A percentile compares a stretch with the other conserved stretches of the same genome.
These are phyloP conservation scores for Anisogramma anomala DNA, from an alignment of 2,329 filamentous ascomycete genomes.

Conservation along the genomic window DNA sequence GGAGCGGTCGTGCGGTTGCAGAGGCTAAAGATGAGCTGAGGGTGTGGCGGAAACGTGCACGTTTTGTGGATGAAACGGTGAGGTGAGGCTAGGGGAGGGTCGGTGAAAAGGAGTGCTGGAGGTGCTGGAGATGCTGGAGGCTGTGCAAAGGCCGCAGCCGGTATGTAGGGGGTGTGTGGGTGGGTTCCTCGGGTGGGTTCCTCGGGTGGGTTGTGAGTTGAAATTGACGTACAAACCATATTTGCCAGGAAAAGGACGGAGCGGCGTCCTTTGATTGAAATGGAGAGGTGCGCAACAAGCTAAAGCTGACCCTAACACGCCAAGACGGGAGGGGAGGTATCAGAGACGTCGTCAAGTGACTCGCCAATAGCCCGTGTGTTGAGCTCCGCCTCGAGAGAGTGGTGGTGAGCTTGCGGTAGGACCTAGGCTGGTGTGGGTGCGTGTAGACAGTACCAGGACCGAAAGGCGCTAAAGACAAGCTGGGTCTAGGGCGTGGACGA, in stretches of 20 bases:
- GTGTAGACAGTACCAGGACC: no score
- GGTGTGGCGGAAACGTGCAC: not conserved
- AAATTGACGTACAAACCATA: constrained; percentile 15
- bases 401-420: no score
- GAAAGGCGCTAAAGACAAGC: not conserved
- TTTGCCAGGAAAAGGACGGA: not conserved
- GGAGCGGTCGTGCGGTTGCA: not conserved
- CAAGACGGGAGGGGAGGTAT: no score
- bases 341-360: no score
- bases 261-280: not conserved
- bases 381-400: no score
- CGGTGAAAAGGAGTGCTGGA: no score
- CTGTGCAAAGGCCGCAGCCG: no score
- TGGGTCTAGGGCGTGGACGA: not conserved
- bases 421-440: not conserved
- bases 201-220: no score
- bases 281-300: not conserved
- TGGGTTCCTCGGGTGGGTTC: not conserved
- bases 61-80: no score
- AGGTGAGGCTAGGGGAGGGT: no score
- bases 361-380: no score
- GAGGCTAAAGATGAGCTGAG: not conserved
- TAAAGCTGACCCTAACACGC: not conserved
- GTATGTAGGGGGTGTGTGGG: not conserved
- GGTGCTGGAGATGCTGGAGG: no score